Conservation (phyloP, 2,329 filamentous ascomycete species). For the Alternaria gaisen region DNA sequence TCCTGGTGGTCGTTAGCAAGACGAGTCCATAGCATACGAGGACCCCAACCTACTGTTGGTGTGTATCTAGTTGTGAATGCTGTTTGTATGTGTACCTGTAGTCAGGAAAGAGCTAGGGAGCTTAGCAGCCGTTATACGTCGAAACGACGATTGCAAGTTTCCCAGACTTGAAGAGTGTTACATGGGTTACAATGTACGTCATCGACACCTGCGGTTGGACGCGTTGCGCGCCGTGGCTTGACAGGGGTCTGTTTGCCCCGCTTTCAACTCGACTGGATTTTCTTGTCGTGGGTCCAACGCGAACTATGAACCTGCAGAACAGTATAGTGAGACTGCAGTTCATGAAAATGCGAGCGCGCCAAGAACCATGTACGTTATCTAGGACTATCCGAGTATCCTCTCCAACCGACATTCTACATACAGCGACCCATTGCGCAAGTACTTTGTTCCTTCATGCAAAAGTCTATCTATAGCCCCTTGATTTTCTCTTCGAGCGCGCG, state of each 20-base stretch:
- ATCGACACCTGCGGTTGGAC: constrained; percentile 11
- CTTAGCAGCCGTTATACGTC: neutral
- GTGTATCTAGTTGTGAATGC: neutral
- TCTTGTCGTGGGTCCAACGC: neutral
- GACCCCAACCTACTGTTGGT: neutral
- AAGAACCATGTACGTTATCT: neutral
- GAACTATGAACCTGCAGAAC: neutral
- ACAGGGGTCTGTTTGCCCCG: constrained; percentile 16
- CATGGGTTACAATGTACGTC: constrained; percentile 27
- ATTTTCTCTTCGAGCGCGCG: constrained; percentile 49
- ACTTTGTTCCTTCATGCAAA: neutral
- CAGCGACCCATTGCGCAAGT: neutral
- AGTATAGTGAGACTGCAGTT: too few relatives aligned
- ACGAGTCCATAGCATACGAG: neutral
- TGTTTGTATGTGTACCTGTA: too few relatives aligned
- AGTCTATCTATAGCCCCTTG: constrained; percentile 32
- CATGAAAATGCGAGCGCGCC: neutral
- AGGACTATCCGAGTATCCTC: neutral
- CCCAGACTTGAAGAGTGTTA: neutral
- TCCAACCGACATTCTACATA: neutral
- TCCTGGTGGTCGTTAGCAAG: neutral
- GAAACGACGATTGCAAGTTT: constrained; percentile 11
- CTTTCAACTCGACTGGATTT: neutral
- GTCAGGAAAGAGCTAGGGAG: neutral
- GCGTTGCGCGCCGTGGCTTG: constrained; percentile 11